phyloP scores from a whole-genome alignment of 768 basidiomycete species.

The Mycena vitilis region DNA sequence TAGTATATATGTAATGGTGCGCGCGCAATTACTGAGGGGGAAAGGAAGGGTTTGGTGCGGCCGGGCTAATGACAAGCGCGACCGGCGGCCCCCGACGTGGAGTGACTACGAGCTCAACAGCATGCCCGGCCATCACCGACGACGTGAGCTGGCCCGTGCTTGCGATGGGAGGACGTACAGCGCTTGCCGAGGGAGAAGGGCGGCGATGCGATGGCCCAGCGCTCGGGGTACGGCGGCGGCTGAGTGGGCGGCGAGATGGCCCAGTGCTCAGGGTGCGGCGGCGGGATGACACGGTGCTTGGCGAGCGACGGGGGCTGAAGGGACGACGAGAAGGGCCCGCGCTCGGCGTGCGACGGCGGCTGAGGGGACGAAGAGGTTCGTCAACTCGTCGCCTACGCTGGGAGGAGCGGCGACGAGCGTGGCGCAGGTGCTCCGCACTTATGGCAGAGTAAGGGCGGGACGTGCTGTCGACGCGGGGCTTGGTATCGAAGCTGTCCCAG shows the following conservation, averaged over 20 bases:
- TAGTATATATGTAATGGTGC: background rate
- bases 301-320: too few relatives aligned
- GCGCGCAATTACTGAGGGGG: background rate
- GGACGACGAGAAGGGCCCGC: too few relatives aligned
- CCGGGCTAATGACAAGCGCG: constrained; percentile 11
- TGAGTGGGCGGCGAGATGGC: too few relatives aligned
- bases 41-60: too few relatives aligned
- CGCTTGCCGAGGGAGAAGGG: background rate
- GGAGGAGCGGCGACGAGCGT: too few relatives aligned
- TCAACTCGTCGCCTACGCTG: too few relatives aligned
- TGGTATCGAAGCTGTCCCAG: background rate
- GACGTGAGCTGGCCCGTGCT: background rate
- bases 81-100: constrained; percentile 3
- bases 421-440: too few relatives aligned
- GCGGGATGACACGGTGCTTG: too few relatives aligned
- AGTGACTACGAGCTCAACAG: constrained; percentile 9
- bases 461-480: background rate
- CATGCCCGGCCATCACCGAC: constrained; percentile 3
- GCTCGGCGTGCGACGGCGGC: too few relatives aligned
- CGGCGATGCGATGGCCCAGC: background rate
- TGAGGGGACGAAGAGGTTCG: too few relatives aligned
- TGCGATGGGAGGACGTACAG: background rate
- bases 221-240: background rate
- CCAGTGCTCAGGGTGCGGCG: too few relatives aligned
- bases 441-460: too few relatives aligned